phyloP scores from a whole-genome alignment of 495 filamentous ascomycete genomes.

The Penicillium arizonense region DNA sequence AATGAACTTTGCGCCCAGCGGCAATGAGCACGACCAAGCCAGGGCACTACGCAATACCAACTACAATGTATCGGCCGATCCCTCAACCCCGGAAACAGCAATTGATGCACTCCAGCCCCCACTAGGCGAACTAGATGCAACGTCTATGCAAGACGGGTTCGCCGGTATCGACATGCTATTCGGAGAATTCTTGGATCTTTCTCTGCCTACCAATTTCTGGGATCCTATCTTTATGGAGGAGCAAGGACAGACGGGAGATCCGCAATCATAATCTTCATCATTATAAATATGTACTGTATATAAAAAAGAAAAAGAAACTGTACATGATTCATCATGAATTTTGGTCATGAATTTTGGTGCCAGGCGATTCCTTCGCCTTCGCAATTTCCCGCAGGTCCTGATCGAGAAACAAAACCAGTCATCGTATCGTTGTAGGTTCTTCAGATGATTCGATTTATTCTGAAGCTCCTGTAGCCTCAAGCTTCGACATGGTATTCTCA shows the following conservation, averaged over 20 bases:
- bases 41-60: constrained; percentile 1
- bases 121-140: constrained; percentile 5
- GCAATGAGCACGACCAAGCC: not conserved
- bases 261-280: constrained; percentile 11
- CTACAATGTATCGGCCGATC: not conserved
- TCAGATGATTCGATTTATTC: not conserved
- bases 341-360: constrained; percentile 1
- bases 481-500: constrained; percentile 5
- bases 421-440: no score
- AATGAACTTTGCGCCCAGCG: not conserved
- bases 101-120: constrained; percentile 2
- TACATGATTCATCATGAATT: constrained; percentile 5
- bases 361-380: not conserved
- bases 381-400: not conserved
- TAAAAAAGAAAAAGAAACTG: constrained; percentile 3
- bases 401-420: not conserved
- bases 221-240: constrained; percentile 38
- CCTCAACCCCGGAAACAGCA: not conserved
- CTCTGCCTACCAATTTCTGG: constrained; percentile 42
- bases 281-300: constrained; percentile 11
- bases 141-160: constrained; percentile 21
- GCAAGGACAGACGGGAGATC: not conserved
- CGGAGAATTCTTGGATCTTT: constrained; percentile 41
- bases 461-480: not conserved
- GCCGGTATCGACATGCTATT: constrained; percentile 42